Conservation (phyloP, 495 filamentous ascomycete genomes). For the Chaetomium fimeti region DNA sequence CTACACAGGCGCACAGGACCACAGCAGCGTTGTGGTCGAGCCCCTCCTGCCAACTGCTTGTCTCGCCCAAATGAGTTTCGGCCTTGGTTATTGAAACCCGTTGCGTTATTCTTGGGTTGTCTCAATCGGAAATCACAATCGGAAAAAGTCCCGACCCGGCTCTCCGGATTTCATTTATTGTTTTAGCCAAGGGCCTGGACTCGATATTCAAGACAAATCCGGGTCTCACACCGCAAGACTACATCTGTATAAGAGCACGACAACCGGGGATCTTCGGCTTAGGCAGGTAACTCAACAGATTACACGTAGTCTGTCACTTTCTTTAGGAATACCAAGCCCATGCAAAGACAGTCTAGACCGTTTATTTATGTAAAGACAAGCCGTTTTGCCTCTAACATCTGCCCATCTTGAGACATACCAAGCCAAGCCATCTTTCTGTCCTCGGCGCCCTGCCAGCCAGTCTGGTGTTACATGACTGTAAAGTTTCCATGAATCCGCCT, state of each 20-base stretch:
- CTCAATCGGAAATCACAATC: background rate
- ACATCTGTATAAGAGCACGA: background rate
- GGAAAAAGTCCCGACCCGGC: background rate
- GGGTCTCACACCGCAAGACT: background rate
- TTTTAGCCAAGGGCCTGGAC: constrained; percentile 3
- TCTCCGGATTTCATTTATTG: background rate
- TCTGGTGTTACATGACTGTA: background rate
- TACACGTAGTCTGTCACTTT: background rate
- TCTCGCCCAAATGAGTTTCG: background rate
- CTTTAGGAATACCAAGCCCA: background rate
- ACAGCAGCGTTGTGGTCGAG: background rate
- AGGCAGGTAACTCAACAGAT: background rate
- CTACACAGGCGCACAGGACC: background rate
- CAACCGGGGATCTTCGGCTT: background rate
- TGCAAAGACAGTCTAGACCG: background rate
- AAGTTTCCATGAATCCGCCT: background rate
- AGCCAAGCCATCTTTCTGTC: background rate
- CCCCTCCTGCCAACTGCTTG: background rate
- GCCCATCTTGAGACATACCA: background rate
- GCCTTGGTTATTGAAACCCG: background rate
- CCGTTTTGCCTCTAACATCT: background rate
- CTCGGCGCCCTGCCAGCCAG: background rate
- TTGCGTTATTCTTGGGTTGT: background rate
- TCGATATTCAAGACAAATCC: background rate
- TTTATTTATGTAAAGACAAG: background rate